Conservation (phyloP, 202 grass and related monocot genomes). For the Hordeum pubiflorum region DNA sequence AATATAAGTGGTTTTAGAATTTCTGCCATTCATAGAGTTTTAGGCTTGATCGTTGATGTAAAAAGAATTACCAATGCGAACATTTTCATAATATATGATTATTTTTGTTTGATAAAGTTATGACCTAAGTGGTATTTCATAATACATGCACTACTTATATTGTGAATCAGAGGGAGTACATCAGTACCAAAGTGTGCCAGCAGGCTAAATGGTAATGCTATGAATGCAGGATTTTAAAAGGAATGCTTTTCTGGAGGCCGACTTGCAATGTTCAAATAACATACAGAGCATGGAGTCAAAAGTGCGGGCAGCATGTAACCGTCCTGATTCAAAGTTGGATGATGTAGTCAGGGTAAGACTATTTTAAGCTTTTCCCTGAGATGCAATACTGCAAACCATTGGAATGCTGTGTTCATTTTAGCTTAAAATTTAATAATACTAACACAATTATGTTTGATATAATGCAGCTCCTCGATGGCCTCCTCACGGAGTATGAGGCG, state of each 20-base stretch:
- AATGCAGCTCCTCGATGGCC: conserved; percentile 65
- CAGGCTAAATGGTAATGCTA: not conserved
- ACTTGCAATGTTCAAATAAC: conserved; percentile 71
- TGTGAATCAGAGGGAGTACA: not conserved
- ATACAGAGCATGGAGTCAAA: conserved; percentile 78
- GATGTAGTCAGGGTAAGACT: conserved; percentile 59
- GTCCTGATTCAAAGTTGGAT: conserved; percentile 66
- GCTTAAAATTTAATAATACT: not conserved
- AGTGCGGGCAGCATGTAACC: conserved; percentile 61
- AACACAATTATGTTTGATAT: not conserved
- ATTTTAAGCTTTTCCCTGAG: not conserved
- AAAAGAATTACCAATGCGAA: not conserved
- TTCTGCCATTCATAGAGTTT: not conserved
- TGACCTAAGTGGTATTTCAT: not conserved
- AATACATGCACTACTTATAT: not conserved
- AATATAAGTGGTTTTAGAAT: not conserved
- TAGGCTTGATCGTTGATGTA: not conserved
- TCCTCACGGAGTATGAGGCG: conserved; percentile 68
- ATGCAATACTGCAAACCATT: not conserved
- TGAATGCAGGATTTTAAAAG: conserved; percentile 80
- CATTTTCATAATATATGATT: not conserved
- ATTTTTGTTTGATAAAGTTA: not conserved
- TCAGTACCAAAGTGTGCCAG: not conserved
- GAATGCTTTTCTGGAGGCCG: conserved; percentile 77
- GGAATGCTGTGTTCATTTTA: not conserved